Percentiles rank a stretch among this genome's conserved stretches.
Conservation (phyloP, 495 filamentous ascomycete species). For the Apodospora peruviana region DNA sequence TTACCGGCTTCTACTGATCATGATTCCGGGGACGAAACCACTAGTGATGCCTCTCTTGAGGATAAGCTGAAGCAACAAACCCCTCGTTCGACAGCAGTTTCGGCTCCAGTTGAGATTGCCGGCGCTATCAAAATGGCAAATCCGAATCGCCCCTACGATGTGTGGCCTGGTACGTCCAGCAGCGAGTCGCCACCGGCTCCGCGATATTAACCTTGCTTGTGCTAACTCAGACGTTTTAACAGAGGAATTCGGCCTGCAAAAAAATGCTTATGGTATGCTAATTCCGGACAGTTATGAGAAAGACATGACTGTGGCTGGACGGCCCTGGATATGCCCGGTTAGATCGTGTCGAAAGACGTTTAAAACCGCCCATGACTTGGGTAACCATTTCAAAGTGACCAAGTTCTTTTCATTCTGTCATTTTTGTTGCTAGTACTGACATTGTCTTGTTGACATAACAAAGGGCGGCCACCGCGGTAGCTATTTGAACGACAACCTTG, state of each 20-base stretch:
- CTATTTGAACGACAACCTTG: conserved; percentile 17
- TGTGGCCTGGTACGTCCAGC: conserved; percentile 15
- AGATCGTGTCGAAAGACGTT: conserved; percentile 14
- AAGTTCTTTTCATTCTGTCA: background rate
- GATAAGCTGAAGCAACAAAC: too few species aligned
- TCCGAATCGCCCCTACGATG: conserved; percentile 12
- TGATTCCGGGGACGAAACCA: background rate
- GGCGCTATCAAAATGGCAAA: too few species aligned
- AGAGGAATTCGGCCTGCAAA: conserved; percentile 2
- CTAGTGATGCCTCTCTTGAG: too few species aligned
- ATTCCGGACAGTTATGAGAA: conserved; percentile 12
- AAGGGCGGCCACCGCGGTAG: too few species aligned
- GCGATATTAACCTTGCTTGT: background rate
- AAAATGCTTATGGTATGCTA: background rate
- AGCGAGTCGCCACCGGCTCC: background rate
- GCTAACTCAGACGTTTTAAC: background rate
- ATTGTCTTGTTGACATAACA: too few species aligned
- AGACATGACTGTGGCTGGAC: conserved; percentile 2
- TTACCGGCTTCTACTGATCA: background rate
- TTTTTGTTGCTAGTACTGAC: background rate
- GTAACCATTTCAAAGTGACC: conserved; percentile 14
- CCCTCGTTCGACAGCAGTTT: background rate
- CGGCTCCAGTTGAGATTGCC: too few species aligned
- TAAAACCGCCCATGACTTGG: background rate
- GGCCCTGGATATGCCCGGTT: conserved; percentile 20